Base-by-base conservation (phyloP, 1,284 basidiomycete species). In the Xanthoconium separans region DNA sequence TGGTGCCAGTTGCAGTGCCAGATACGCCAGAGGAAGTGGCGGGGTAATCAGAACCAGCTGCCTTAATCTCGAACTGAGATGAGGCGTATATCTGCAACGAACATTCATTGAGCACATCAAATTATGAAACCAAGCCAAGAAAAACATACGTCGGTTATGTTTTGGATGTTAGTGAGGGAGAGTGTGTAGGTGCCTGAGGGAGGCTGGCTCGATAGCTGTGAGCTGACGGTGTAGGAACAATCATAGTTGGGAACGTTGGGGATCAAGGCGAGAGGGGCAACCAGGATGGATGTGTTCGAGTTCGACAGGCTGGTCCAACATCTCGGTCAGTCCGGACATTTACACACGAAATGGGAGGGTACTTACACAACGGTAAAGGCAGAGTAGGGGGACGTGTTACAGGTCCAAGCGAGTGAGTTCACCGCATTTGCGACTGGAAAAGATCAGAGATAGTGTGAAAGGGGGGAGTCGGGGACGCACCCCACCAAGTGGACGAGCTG, bases 31-130 rank as follows among this genome's bases (percentile, higher is more conserved):
- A 2, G 15, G 60, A 42, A 3, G 76, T 65, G 4, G 65, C 58
- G 18, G 89, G 86, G 70, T 88, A 92, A 9, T 76, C 11, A 13
- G 89, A 77, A 48, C 82, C 83, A 40, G 74, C 61, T 13, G 85
- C 63, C 67, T 87, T 86, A 72, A 92, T 81, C 67, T 86, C 82
- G 70, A 91, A 91, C 16, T 11, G 72, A 63, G 52, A 80, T 59
- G 30, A 87, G 22, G 84, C 83, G 63, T 80, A 89, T 57, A 91
- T 61, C 84, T 91, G 61, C 18, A 27, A 37, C 1, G 48, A 7
- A 44, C 5, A 8, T 15, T 9, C 40, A 8, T 34, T 47, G 6
- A 39, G 41, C 8, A 37, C 22, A 10, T 31, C 18, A 37, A n/a
- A 42, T 22, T 27, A 13, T 18, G 1, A 58, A 16, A 56, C n/a